Percentiles rank a stretch among this genome's conserved stretches.
Conservation (phyloP, 495 filamentous ascomycete species). For the Xylaria scruposa region DNA sequence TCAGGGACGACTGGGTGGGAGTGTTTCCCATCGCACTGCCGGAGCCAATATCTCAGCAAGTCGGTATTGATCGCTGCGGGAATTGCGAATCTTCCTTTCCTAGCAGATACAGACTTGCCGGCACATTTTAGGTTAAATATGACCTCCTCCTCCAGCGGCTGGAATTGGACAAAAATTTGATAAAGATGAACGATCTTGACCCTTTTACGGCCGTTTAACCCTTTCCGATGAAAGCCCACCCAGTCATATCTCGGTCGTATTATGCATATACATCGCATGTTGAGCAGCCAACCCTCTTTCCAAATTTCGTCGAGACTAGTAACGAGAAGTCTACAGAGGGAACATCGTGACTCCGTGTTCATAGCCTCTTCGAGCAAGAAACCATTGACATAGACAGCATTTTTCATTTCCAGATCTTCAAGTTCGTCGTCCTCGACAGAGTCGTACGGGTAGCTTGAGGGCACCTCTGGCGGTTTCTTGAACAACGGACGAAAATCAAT, state of each 20-base stretch:
- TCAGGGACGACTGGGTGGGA: not conserved
- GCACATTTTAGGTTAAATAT: not conserved
- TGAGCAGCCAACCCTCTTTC: conserved; percentile 6
- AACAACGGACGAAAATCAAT: conserved; percentile 4
- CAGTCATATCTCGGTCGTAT: conserved; percentile 21
- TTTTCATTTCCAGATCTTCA: conserved; percentile 3
- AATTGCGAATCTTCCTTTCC: conserved; percentile 2
- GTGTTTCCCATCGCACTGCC: conserved; percentile 8
- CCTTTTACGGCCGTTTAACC: not conserved
- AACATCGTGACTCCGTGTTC: not conserved
- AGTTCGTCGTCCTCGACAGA: conserved; percentile 1
- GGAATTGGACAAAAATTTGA: conserved; percentile 13
- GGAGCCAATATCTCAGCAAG: not conserved
- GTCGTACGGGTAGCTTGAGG: not conserved
- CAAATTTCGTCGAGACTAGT: not conserved
- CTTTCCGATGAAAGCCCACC: not conserved
- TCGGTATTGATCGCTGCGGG: not conserved
- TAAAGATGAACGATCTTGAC: not conserved
- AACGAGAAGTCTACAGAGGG: not conserved
- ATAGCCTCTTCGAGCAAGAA: conserved; percentile 16
- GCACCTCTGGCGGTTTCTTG: not conserved
- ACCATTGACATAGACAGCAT: conserved; percentile 2
- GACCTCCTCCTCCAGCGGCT: conserved; percentile 4
- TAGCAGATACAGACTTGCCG: not conserved
- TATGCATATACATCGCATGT: conserved; percentile 11